Evolutionary conservation across 75 land plant species (phyloP).

Genomic region (Cupressus sempervirens): DNA sequence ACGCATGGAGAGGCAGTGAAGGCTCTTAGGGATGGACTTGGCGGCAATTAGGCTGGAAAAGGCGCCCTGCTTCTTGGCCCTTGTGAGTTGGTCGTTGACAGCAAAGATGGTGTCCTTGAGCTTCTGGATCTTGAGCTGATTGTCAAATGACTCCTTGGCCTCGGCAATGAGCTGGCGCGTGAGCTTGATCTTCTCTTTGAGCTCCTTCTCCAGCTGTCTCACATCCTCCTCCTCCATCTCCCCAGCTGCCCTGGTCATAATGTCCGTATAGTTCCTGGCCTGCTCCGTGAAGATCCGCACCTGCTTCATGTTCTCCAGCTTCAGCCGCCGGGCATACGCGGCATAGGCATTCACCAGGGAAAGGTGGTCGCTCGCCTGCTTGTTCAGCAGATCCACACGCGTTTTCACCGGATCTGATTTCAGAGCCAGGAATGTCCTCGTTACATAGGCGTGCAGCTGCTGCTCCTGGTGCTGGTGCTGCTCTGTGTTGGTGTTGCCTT

Average conservation of each 20-base stretch:
- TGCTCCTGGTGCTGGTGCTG: slow-evolving; percentile 3
- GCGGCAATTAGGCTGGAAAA: slow-evolving; percentile 79
- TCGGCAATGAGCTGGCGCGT: slow-evolving; percentile 52
- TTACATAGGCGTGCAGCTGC: slow-evolving; percentile 28
- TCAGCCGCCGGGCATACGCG: slow-evolving; percentile 67
- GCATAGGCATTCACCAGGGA: slow-evolving; percentile 72
- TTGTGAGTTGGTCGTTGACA: slow-evolving; percentile 68
- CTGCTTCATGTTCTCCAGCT: slow-evolving; percentile 70
- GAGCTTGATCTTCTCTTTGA: slow-evolving; percentile 61
- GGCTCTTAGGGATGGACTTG: slow-evolving; percentile 78
- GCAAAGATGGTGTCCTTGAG: slow-evolving; percentile 84
- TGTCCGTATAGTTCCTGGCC: slow-evolving; percentile 42
- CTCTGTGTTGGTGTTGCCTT: not conserved
- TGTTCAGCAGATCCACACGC: slow-evolving; percentile 52
- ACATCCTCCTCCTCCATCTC: slow-evolving; percentile 57
- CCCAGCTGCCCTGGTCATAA: slow-evolving; percentile 21
- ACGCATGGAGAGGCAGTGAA: slow-evolving; percentile 88
- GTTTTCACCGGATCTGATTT: slow-evolving; percentile 62
- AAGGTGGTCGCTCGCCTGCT: slow-evolving; percentile 78
- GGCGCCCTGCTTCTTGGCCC: slow-evolving; percentile 70
- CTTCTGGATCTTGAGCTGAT: slow-evolving; percentile 93
- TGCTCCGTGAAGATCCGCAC: slow-evolving; percentile 62
- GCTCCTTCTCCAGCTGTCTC: slow-evolving; percentile 79
- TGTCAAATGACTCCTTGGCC: slow-evolving; percentile 79
- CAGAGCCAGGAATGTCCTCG: slow-evolving; percentile 49